Conservation (phyloP, 805 yeast genomes). For the Blastobotrys terrestris region DNA sequence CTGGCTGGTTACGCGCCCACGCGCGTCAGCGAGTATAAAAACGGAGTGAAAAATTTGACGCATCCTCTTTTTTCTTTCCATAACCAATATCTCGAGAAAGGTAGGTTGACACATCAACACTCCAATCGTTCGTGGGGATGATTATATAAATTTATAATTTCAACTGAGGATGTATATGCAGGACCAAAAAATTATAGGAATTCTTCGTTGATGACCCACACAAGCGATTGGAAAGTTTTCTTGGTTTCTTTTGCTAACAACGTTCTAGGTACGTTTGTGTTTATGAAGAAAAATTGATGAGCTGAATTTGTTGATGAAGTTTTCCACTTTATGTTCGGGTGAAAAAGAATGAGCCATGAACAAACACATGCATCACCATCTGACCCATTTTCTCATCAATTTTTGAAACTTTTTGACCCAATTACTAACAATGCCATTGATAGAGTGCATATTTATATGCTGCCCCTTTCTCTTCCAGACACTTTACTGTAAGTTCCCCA, state of each 20-base stretch:
- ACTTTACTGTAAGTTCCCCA: neutral
- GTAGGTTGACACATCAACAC: neutral
- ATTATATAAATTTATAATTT: neutral
- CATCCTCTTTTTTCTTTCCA: neutral
- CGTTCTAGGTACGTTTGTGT: neutral
- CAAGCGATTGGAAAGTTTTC: neutral
- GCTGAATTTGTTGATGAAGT: neutral
- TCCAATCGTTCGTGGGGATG: neutral
- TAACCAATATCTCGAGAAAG: neutral
- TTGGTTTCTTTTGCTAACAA: neutral
- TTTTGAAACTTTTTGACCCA: conserved; percentile 5
- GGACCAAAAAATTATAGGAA: conserved; percentile 60
- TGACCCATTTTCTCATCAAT: conserved; percentile 38
- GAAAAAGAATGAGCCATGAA: conserved; percentile 68
- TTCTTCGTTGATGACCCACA: conserved; percentile 63
- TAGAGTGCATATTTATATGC: neutral
- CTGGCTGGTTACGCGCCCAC: too few species aligned
- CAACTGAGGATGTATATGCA: conserved; percentile 72
- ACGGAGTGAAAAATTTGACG: neutral
- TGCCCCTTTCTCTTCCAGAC: neutral
- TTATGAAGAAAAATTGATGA: conserved; percentile 16
- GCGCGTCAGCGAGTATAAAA: neutral
- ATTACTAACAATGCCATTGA: neutral
- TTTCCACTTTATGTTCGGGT: conserved; percentile 23
- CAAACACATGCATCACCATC: conserved; percentile 95